Conservation (phyloP, 2,329 filamentous ascomycete genomes). For the Talaromyces marneffei region DNA sequence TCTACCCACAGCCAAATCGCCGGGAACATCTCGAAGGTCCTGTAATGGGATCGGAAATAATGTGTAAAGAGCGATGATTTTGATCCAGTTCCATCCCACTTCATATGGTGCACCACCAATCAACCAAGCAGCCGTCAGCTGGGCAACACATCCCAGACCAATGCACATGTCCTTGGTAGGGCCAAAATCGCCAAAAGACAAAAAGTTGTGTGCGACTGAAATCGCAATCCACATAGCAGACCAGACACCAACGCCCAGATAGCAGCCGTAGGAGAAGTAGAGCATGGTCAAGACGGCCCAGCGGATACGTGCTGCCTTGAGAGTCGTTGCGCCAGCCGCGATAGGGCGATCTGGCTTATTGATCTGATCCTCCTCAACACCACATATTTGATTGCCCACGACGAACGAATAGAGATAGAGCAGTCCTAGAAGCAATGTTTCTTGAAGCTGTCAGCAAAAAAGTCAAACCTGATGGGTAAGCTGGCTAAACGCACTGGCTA, state of each 20-base stretch:
- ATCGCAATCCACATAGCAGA: slow-evolving; percentile 12
- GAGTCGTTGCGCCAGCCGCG: slow-evolving; percentile 2
- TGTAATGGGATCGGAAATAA: slow-evolving; percentile 11
- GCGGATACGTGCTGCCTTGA: slow-evolving; percentile 10
- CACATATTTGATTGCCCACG: slow-evolving; percentile 12
- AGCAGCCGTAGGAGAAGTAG: slow-evolving; percentile 8
- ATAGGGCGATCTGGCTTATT: slow-evolving; percentile 15
- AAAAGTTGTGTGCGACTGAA: slow-evolving; percentile 10
- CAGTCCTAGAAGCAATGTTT: slow-evolving; percentile 6
- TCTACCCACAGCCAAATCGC: slow-evolving; percentile 10
- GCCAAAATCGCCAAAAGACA: slow-evolving; percentile 13
- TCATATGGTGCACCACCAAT: slow-evolving; percentile 11
- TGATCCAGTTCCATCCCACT: slow-evolving; percentile 14
- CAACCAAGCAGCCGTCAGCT: slow-evolving; percentile 12
- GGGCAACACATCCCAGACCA: slow-evolving; percentile 9
- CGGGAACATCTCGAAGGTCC: slow-evolving; percentile 13
- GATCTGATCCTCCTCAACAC: slow-evolving; percentile 9
- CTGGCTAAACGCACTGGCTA: slow-evolving; percentile 4
- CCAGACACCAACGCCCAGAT: slow-evolving; percentile 11
- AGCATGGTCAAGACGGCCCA: slow-evolving; percentile 9
- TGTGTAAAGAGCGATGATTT: slow-evolving; percentile 11
- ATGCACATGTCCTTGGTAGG: slow-evolving; percentile 14
- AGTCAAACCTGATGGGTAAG: not conserved
- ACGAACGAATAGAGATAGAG: slow-evolving; percentile 12
- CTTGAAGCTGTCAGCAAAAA: not conserved